Conservation (phyloP, 164 flowering plant species). For the Nymphaea colorata region DNA sequence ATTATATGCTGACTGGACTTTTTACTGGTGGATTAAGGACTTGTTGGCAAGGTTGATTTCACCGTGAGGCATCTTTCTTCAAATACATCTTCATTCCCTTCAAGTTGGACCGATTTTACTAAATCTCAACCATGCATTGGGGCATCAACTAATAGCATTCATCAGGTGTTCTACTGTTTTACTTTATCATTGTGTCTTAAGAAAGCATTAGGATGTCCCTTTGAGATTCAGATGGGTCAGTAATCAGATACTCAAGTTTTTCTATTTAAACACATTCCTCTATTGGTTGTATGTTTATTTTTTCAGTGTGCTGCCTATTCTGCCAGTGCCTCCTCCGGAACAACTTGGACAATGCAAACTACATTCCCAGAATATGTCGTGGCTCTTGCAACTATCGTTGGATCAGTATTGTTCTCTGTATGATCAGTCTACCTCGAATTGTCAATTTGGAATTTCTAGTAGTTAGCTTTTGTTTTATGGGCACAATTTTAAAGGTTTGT, state of each 20-base stretch:
- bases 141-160: constrained; percentile 9
- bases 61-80: constrained; percentile 89
- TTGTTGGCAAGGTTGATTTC: constrained; percentile 88
- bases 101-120: constrained; percentile 34
- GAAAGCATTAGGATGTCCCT: neutral
- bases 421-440: constrained; percentile 9
- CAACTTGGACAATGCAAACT: constrained; percentile 89
- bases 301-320: constrained; percentile 79
- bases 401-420: constrained; percentile 92
- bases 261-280: neutral
- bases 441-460: neutral
- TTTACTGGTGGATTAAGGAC: constrained; percentile 27
- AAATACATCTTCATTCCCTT: constrained; percentile 41
- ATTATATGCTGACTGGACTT: no score
- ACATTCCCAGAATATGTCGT: constrained; percentile 98
- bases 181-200: neutral
- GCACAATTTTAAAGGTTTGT: no score
- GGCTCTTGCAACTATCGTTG: constrained; percentile 93
- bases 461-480: no score
- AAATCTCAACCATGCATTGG: constrained; percentile 56
- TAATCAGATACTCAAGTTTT: neutral
- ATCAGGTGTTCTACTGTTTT: constrained; percentile 33
- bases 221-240: neutral
- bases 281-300: neutral
- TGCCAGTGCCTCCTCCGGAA: constrained; percentile 61